Evolutionary conservation across 169 alveolate species (phyloP).

Genomic region (Eimeria sp.): DNA sequence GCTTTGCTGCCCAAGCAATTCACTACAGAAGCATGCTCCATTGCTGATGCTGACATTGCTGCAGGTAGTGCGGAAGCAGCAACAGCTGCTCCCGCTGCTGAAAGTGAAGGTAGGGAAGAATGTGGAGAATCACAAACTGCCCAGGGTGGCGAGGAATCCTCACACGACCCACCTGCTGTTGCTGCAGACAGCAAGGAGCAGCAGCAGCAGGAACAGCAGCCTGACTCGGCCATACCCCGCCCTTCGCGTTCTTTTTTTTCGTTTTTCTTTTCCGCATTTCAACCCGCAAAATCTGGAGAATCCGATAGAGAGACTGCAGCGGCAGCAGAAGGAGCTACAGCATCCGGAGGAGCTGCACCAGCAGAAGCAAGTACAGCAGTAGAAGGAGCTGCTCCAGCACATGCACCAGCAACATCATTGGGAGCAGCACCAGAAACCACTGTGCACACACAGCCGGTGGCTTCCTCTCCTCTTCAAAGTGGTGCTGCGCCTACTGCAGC

Average conservation of each 20-base stretch:
- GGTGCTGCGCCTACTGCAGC: no score
- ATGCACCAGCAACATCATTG: no score
- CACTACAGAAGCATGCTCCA: not conserved
- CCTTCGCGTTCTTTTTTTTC: slow-evolving; percentile 30
- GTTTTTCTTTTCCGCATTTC: slow-evolving; percentile 22
- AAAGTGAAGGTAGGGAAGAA: not conserved
- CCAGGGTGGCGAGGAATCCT: not conserved
- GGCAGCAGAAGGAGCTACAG: no score
- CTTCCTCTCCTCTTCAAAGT: no score
- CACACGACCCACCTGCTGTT: not conserved
- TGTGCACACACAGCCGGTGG: no score
- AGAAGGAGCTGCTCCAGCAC: no score
- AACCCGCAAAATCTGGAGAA: not conserved
- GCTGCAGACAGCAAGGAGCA: slow-evolving; percentile 3
- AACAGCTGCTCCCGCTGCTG: not conserved
- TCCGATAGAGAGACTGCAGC: no score
- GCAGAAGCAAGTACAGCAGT: no score
- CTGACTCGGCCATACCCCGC: not conserved
- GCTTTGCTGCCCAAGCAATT: no score
- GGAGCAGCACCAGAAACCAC: no score
- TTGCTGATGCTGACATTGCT: not conserved
- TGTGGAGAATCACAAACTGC: not conserved
- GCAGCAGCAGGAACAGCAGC: not conserved
- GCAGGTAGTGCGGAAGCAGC: not conserved
- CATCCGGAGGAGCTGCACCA: no score